Evolutionary conservation across 148 eudicot species (phyloP).

Genomic region (Persicaria tinctoria): DNA sequence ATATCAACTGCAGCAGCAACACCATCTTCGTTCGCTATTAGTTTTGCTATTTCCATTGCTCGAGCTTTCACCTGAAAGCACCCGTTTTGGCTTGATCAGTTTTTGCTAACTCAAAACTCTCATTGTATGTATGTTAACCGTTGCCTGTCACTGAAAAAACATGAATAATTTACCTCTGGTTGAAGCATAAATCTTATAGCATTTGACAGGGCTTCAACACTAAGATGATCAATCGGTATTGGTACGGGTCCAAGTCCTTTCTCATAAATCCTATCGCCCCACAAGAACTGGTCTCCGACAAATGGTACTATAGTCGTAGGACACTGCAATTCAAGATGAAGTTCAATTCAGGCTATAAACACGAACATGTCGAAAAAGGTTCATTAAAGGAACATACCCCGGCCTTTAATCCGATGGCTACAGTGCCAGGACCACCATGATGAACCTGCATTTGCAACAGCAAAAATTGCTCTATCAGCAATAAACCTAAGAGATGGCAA

Average conservation of each 20-base stretch:
- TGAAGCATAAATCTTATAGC: constrained; percentile 79
- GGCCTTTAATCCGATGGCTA: constrained; percentile 85
- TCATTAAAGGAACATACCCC: constrained; percentile 45
- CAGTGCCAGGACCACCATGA: constrained; percentile 98
- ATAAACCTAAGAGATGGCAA: no score
- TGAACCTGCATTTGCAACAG: constrained; percentile 43
- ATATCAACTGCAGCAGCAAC: constrained; percentile 83
- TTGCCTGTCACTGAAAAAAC: neutral
- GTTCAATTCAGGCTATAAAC: neutral
- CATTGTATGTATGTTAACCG: no score
- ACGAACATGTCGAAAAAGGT: neutral
- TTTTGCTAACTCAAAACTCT: no score
- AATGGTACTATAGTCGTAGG: constrained; percentile 90
- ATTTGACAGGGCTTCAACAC: constrained; percentile 53
- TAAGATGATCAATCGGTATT: constrained; percentile 63
- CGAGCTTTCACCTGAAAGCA: constrained; percentile 61
- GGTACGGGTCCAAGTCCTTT: constrained; percentile 91
- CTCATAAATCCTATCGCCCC: constrained; percentile 76
- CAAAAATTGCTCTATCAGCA: no score
- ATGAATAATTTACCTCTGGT: constrained; percentile 53
- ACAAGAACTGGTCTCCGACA: constrained; percentile 94
- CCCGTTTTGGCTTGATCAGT: neutral
- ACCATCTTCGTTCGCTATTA: constrained; percentile 76
- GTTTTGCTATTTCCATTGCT: constrained; percentile 56
- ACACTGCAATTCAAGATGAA: constrained; percentile 45